These are phyloP conservation scores for Planoprotostelium fungivorum DNA, from an alignment of 78 protist species.

Conservation along the genomic window DNA sequence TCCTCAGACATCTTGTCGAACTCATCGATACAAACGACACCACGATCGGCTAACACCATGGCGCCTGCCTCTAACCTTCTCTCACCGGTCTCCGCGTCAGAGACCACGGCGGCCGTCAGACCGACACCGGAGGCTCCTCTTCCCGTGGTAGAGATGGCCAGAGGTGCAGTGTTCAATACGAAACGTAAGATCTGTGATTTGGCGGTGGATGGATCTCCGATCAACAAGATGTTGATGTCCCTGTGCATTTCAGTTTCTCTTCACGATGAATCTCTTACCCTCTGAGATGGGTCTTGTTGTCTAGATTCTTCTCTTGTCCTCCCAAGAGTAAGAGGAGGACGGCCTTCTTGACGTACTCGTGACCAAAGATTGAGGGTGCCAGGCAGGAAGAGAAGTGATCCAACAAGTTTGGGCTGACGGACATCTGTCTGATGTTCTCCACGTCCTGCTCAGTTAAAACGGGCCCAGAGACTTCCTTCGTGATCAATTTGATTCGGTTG, in stretches of 20 bases:
- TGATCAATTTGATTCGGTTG: constrained; percentile 48
- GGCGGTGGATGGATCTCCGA: constrained; percentile 99
- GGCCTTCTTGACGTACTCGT: constrained; percentile 83
- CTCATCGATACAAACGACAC: constrained; percentile 98
- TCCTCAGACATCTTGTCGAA: constrained; percentile 97
- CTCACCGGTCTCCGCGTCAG: constrained; percentile 96
- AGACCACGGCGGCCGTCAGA: constrained; percentile 97
- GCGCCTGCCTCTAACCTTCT: constrained; percentile 99
- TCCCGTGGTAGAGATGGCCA: constrained; percentile 97
- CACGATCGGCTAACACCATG: constrained; percentile 99
- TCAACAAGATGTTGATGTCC: constrained; percentile 93
- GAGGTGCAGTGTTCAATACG: constrained; percentile 89
- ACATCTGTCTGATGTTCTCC: constrained; percentile 24
- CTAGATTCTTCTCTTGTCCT: constrained; percentile 89
- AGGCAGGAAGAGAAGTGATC: constrained; percentile 74
- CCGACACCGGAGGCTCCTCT: constrained; percentile 99
- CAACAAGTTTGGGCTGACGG: constrained; percentile 21
- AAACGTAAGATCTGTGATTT: constrained; percentile 98
- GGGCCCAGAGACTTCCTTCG: constrained; percentile 22
- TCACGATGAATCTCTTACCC: constrained; percentile 46
- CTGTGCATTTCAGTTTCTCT: constrained; percentile 15
- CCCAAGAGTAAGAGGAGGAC: constrained; percentile 93
- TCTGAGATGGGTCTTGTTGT: constrained; percentile 88
- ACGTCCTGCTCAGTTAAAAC: constrained; percentile 34
- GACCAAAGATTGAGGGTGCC: constrained; percentile 98